Evolutionary conservation across 345 rosid genomes (phyloP), one percentile per base, ranked within the genome.

Genomic region (Anastatica hierochuntica): DNA sequence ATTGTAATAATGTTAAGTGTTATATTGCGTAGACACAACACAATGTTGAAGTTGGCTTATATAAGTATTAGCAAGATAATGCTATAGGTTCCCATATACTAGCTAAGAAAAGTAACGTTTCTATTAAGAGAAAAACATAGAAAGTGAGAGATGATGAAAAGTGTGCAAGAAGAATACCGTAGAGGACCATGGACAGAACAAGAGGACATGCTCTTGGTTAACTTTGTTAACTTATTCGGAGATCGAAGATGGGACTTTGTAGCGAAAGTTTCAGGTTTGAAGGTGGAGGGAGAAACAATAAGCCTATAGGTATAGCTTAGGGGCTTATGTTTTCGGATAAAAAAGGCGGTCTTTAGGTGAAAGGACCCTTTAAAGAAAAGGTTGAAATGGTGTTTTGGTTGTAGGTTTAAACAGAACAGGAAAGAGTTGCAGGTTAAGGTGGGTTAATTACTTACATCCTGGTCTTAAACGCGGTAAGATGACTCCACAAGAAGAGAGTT

Each of bases 201-300:
- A 11, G 98, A 92, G 67, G 98, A 92, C 77, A 33, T 76, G 16
- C 76, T 88, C 21, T 81, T 92, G 70, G 72, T 74, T 64, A 78
- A 80, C 87, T 88, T 79, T 72, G 94, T 92, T 65, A 85, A 83
- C 76, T 64, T 83, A 42, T 83, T 92, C 53, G 98, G 98, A 36
- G 96, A 92, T 72, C 94, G 98, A 43, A 77, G 96, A 67, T 92
- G 98, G 98, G 96, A 92, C 66, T 92, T 80, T 81, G 77, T 92
- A 53, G 97, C 98, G 1, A 81, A 92, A 75, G 90, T 92, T 70
- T 92, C 98, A 92, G 98, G 98, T 92, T 92, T 92, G 97, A 88
- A 85, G 96, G 97, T 85, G 98, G 98, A 72, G 98, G 98, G 98
- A 81, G 97, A 82, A 76, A 76, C 62, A 52, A n/a, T 74, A 67